Evolutionary conservation across 106 monocot genomes (phyloP), one percentile per base, ranked within the genome.

Genomic region (Vanilla planifolia): DNA sequence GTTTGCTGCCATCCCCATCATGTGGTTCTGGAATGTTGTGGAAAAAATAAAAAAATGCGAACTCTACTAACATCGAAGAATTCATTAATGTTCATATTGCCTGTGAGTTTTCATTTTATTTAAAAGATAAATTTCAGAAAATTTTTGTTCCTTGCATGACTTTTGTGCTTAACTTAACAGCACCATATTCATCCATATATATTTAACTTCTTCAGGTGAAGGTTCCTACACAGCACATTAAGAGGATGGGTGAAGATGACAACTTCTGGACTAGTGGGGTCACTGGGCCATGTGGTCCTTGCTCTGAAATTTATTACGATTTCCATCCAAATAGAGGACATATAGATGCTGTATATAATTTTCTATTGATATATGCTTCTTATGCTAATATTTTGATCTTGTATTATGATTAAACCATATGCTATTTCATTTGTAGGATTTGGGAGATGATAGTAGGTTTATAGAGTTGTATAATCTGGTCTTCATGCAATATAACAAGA

Each of bases 281-380:
- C 15, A 98, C 96, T 25, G 96, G 96, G 43, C 96, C 96, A 11
- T 98, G 96, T 79, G 96, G 96, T 42, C 96, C 96, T 48, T 98
- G 96, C 60, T 98, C 91, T 56, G 96, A 98, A 71, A 98, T 98
- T 64, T 98, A 98, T 80, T 98, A 88, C 69, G 96, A 98, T 76
- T 98, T 98, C 64, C 70, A 79, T 77, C 88, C 96, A 62, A 88
- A 92, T 35, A 84, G 74, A 42, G 84, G 91, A 20, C 61, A 64
- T 48, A 60, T 61, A 62, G 69, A 88, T 79, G 79, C 69, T 63
- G 91, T 94, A 75, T 63, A 83, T 79, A 65, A 48, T 33, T 61
- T 66, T 48, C 10, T 59, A 45, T 52, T 58, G 36, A 11, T 61
- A 34, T 34, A 22, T 32, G 20, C 17, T n/a, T 15, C 56, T 33